Conservation (phyloP, 2,329 filamentous ascomycete species). For the Verticillium tricorpus region DNA sequence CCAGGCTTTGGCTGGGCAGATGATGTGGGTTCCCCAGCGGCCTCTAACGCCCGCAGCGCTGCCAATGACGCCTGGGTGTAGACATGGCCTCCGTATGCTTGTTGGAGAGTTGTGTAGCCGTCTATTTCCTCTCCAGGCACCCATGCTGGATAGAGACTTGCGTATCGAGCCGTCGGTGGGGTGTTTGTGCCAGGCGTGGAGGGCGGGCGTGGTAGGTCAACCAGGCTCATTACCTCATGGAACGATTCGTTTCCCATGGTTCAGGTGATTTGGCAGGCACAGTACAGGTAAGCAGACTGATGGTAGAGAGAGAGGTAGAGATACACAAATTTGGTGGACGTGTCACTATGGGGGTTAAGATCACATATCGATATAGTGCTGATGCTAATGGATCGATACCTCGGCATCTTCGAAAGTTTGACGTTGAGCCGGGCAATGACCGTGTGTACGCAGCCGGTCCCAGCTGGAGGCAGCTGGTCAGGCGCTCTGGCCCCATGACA, state of each 20-base stretch:
- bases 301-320: no score
- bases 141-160: conserved; percentile 12
- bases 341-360: no score
- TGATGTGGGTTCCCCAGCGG: conserved; percentile 4
- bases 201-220: not conserved
- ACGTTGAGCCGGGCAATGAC: not conserved
- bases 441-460: no score
- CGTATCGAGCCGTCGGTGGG: conserved; percentile 1
- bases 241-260: not conserved
- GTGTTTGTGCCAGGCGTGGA: not conserved
- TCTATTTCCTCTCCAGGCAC: conserved; percentile 9
- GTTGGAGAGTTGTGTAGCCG: conserved; percentile 8
- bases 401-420: not conserved
- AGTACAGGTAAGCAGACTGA: no score
- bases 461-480: not conserved
- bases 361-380: no score
- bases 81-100: conserved; percentile 32
- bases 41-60: conserved; percentile 23
- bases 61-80: conserved; percentile 32
- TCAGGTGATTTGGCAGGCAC: no score
- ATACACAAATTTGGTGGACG: no score
- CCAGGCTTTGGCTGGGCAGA: conserved; percentile 1
- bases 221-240: not conserved
- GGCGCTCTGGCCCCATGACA: not conserved
- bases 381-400: not conserved